A percentile compares a stretch with the other conserved stretches of the same genome.
These are phyloP conservation scores for Glutinoglossum americanum DNA, from an alignment of 495 filamentous ascomycete genomes.

Conservation along the genomic window DNA sequence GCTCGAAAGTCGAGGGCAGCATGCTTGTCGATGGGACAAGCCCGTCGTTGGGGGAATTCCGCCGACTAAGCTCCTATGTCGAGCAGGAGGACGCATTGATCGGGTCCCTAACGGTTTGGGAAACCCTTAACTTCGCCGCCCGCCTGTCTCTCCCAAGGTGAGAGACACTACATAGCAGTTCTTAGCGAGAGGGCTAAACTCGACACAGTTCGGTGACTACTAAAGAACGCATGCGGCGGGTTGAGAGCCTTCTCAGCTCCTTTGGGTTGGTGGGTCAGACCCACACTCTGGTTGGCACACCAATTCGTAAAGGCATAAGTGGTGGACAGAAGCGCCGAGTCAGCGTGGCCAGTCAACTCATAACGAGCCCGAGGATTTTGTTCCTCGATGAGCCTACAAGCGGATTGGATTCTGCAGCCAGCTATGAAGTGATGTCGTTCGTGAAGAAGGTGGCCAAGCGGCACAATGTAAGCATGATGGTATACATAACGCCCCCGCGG, in stretches of 20 bases:
- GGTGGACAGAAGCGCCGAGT: conserved; percentile 62
- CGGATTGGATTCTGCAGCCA: conserved; percentile 51
- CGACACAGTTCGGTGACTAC: conserved; percentile 25
- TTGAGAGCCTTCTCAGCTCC: conserved; percentile 31
- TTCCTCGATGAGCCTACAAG: too few relatives aligned
- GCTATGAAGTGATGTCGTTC: conserved; percentile 46
- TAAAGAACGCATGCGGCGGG: conserved; percentile 27
- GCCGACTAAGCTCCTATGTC: conserved; percentile 43
- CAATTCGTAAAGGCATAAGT: conserved; percentile 55
- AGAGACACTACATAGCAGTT: too few relatives aligned
- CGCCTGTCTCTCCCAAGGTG: conserved; percentile 33
- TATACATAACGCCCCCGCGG: too few relatives aligned
- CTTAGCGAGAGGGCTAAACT: too few relatives aligned
- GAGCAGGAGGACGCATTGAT: conserved; percentile 72
- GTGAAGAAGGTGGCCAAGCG: conserved; percentile 36
- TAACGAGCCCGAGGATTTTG: conserved; percentile 55
- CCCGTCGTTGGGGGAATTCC: conserved; percentile 14
- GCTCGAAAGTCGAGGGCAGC: conserved; percentile 24
- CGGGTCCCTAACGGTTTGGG: conserved; percentile 51
- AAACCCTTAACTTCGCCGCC: conserved; percentile 52
- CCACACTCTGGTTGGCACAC: conserved; percentile 49
- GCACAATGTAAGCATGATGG: too few relatives aligned
- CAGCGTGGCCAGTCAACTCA: conserved; percentile 54
- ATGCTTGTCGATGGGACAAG: conserved; percentile 33
- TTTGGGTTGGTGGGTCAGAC: conserved; percentile 45